Evolutionary conservation across 2,329 filamentous ascomycete genomes (phyloP), one percentile per base, ranked within the genome.

Genomic region (Alternaria brassicae): DNA sequence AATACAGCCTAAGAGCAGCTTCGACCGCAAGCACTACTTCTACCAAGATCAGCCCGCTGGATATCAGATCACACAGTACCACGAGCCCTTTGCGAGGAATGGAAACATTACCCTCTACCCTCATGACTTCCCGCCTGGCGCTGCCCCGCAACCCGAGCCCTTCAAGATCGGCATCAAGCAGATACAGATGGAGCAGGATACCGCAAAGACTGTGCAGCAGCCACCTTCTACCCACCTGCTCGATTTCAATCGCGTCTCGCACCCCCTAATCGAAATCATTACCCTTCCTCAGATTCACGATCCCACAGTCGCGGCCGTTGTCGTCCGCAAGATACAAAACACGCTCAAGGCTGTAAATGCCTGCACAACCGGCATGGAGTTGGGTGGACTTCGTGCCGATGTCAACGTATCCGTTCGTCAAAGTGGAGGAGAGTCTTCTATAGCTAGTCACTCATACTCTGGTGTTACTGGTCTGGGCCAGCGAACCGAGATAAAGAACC

Each of bases 21-120:
- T 97, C 80, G 95, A 99, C 78, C 86, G 95, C 64, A 99, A 99
- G 77, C 95, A 99, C 78, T 99, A 99, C 79, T 98, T 99, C 79
- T 97, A 97, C 82, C 96, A 95, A 86, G 95, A 99, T 77, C 95
- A 99, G 78, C 95, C 95, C 0, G 86, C 92, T 0, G 95, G 95
- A 0, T 99, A 99, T 78, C 95, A 99, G 78, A 96, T 99, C 63
- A 99, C 95, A 2, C 95, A 99, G 75, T 98, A 94, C 80, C 97
- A 98, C 77, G 83, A 84, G 82, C 87, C 87, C 0, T 88, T 89
- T 66, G 87, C 87, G 4, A 87, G 83, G 60, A 83, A 92, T 69
- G 95, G 95, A 2, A 79, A 82, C 37, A 82, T 98, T n/a, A 85
- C 83, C 0, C 82, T 99, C 6, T 86, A 85, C 37, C 80, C 86